Conservation (phyloP, 345 rosid species). For the Aegle marmelos region DNA sequence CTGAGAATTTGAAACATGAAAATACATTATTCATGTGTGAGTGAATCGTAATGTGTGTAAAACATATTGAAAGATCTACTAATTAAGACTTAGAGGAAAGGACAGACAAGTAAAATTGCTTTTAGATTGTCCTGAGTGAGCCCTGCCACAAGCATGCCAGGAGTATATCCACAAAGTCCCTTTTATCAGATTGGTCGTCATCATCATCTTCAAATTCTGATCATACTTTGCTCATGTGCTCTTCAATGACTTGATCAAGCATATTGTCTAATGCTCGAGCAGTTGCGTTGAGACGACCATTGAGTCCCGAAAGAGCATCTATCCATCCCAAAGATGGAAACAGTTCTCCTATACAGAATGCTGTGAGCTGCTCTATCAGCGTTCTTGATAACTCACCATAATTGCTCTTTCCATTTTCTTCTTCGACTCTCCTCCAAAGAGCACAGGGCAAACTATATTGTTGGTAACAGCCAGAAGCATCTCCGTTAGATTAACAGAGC, state of each 20-base stretch:
- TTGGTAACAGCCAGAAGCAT: background rate
- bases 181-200: conserved; percentile 3
- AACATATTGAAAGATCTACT: no score
- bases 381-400: background rate
- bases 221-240: background rate
- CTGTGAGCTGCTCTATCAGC: background rate
- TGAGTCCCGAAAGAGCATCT: background rate
- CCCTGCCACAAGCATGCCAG: conserved; percentile 8
- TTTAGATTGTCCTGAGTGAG: conserved; percentile 22
- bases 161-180: conserved; percentile 19
- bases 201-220: background rate
- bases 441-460: conserved; percentile 10
- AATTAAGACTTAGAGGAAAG: background rate
- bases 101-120: conserved; percentile 23
- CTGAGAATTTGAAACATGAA: background rate
- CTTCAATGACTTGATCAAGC: background rate
- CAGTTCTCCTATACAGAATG: background rate
- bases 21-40: background rate
- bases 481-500: background rate
- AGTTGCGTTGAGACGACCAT: background rate
- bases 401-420: background rate
- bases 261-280: background rate
- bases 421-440: conserved; percentile 5
- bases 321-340: background rate
- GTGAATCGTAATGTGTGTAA: no score